Base-by-base conservation (phyloP, 2,329 filamentous ascomycete genomes). In the Scedosporium apiospermum region DNA sequence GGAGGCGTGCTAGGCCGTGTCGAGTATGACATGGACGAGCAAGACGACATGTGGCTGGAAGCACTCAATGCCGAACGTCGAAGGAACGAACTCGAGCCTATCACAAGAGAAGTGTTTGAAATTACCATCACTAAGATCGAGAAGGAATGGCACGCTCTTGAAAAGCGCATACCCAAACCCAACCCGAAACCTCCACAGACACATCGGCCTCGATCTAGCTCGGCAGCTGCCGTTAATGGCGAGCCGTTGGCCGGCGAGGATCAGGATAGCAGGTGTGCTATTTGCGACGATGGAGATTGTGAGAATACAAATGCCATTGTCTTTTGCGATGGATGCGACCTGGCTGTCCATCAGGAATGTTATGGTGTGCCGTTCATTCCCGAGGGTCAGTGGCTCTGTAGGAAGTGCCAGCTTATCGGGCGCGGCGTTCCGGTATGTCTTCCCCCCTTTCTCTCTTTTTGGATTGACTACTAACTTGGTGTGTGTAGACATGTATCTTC, bases 21-120 rank as follows among this genome's bases (percentile, higher is more conserved):
- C 21, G 95, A 99, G 72, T 99, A 99, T 73, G 95, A 99, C 73
- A 99, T 99, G 95, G 95, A 99, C 71, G 95, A 99, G 75, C 95
- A 99, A 71, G 95, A 99, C 73, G 92, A 96, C 67, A 91, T 93
- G 77, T 99, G 95, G 95, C 79, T 99, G 27, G 89, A 95, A 68
- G 84, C 86, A 46, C 86, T 93, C 71, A 99, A 99, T 69, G 77
- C 79, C 12, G 86, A 89, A 69, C 86, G 95, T 63, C 90, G 87
- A 71, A 82, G 84, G 26, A 84, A 89, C 67, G 86, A 88, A 57
- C 85, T 91, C 23, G 91, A 96, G 67, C 81, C 87, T 2, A 95
- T 99, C 69, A 96, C 93, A 58, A 90, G 93, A 21, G 93, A 96
- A 65, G 86, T 97, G 60, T 97, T 99, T 70, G 95, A 99, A 73